phyloP scores from a whole-genome alignment of 805 yeast species.

The Candida tallmaniae region DNA sequence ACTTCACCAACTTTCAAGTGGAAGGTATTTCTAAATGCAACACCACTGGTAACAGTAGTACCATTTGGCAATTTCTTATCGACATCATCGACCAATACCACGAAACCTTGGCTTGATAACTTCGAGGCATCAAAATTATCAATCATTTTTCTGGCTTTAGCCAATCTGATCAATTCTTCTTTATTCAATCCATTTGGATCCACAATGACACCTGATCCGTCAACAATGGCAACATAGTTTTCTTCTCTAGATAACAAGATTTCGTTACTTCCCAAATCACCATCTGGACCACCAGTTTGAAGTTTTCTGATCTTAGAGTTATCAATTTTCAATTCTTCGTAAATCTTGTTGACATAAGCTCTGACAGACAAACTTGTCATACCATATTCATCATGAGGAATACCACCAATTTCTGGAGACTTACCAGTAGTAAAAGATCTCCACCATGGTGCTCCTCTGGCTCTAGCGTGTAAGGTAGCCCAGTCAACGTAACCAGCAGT shows the following conservation, averaged over 20 bases:
- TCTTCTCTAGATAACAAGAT: slow-evolving; percentile 82
- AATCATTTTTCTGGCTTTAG: slow-evolving; percentile 71
- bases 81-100: slow-evolving; percentile 79
- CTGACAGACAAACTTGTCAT: slow-evolving; percentile 96
- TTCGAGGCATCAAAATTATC: slow-evolving; percentile 61
- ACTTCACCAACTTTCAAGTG: slow-evolving; percentile 69
- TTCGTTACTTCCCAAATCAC: slow-evolving; percentile 95
- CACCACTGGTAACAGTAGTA: slow-evolving; percentile 70
- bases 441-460: slow-evolving; percentile 97
- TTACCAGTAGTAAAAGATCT: slow-evolving; percentile 97
- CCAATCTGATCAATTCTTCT: slow-evolving; percentile 71
- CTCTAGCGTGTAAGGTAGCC: slow-evolving; percentile 93
- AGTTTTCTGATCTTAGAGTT: slow-evolving; percentile 61
- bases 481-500: slow-evolving; percentile 94
- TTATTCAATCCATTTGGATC: slow-evolving; percentile 90
- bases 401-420: slow-evolving; percentile 88
- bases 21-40: slow-evolving; percentile 84
- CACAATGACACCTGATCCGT: slow-evolving; percentile 92
- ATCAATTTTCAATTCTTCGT: slow-evolving; percentile 68
- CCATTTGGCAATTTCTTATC: slow-evolving; percentile 80
- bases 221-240: slow-evolving; percentile 81
- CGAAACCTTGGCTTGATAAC: slow-evolving; percentile 71
- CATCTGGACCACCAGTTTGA: slow-evolving; percentile 99
- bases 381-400: slow-evolving; percentile 97
- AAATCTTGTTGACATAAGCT: slow-evolving; percentile 83